Percentiles rank a stretch among this genome's conserved stretches.
These are phyloP conservation scores for Aspergillus sp. DNA, from an alignment of 2,329 filamentous ascomycete species.

Conservation along the genomic window DNA sequence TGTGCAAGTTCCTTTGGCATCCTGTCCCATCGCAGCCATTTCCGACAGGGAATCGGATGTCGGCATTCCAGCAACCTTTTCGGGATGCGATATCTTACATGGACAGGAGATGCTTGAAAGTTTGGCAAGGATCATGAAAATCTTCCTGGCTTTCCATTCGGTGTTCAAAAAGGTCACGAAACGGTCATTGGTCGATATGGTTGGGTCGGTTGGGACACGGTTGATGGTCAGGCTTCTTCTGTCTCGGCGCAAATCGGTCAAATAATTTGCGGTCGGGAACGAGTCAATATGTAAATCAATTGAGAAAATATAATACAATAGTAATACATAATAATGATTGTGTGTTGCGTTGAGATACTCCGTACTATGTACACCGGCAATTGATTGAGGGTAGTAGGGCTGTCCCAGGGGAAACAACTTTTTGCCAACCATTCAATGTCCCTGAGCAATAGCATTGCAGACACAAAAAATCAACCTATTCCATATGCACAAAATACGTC, in stretches of 20 bases:
- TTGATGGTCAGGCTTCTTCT: neutral
- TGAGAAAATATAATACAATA: no score
- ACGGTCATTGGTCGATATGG: neutral
- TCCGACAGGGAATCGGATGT: neutral
- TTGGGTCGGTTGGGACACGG: neutral
- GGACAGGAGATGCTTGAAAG: neutral
- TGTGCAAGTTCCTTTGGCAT: constrained; percentile 41
- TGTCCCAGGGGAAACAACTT: no score
- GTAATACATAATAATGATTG: no score
- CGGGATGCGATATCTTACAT: neutral
- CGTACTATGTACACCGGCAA: no score
- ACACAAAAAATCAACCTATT: no score
- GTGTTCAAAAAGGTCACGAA: neutral
- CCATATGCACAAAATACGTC: no score
- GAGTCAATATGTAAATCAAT: no score
- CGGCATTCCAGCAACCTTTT: neutral
- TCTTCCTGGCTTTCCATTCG: neutral
- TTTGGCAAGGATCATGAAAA: neutral
- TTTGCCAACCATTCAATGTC: no score
- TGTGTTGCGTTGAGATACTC: no score
- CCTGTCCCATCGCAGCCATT: constrained; percentile 2
- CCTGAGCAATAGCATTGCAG: no score
- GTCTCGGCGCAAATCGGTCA: neutral
- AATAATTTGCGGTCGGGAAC: neutral
- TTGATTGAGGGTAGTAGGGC: no score